Conservation (phyloP, 306 rosid genomes). For the Sicyos edulis region DNA sequence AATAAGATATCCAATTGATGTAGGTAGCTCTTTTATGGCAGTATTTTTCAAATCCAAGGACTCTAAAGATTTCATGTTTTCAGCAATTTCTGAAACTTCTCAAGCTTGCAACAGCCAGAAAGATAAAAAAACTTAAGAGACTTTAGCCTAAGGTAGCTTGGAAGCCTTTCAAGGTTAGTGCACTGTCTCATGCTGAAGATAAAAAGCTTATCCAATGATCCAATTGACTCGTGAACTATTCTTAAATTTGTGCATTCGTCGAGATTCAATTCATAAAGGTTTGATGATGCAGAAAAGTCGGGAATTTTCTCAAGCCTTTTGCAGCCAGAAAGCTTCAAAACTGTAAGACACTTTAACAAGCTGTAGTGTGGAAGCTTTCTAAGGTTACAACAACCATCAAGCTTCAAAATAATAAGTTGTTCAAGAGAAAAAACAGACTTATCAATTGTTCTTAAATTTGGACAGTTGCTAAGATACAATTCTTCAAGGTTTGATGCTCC, state of each 20-base stretch:
- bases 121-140: not conserved
- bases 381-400: not conserved
- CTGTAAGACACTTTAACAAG: not conserved
- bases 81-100: not conserved
- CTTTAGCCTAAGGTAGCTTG: not conserved
- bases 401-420: not conserved
- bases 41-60: not conserved
- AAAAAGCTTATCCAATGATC: not conserved
- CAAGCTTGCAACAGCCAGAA: not conserved
- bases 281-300: not conserved
- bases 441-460: no score
- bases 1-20: not conserved
- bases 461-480: no score
- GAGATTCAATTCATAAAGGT: not conserved
- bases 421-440: no score
- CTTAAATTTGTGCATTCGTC: not conserved
- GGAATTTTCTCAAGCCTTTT: not conserved
- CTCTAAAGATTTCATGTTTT: not conserved
- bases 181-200: not conserved
- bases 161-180: not conserved
- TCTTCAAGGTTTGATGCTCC: no score
- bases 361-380: not conserved
- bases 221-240: not conserved
- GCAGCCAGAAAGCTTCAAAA: not conserved
- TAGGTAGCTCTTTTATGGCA: not conserved